Evolutionary conservation across 2,329 filamentous ascomycete species (phyloP), one percentile per base, ranked within the genome.

Genomic region (Dactylellina drechsleri): DNA sequence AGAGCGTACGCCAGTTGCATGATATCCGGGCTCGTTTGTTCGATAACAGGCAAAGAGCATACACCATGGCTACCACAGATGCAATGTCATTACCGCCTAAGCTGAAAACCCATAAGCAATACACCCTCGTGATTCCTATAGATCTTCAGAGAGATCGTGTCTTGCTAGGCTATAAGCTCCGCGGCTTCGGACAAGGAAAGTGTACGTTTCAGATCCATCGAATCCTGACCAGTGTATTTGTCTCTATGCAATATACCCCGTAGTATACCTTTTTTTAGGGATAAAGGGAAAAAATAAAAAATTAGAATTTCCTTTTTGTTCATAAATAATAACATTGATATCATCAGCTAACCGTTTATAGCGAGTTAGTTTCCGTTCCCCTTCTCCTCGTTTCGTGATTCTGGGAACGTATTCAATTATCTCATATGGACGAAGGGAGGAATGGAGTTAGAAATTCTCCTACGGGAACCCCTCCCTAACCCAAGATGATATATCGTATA

Each of bases 121-220:
- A 78, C 65, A 79, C 78, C 53, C 77, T 79, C 56, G 77, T 79
- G 49, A 66, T 79, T 28, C 78, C 78, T 43, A 41, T 79, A 49
- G 77, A 70, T 60, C 70, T 77, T 58, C 57, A 68, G 26, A 41
- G 59, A 49, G 66, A 76, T 52, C 66, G 68, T 5, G 70, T 79
- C 36, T 56, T 79, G 16, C 65, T 79, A 56, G 78, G 78, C 47
- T 78, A 78, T 52, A 79, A 79, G 64, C 77, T 77, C 56, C 77
- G 78, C 50, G 78, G 78, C 26, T 79, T 79, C 64, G 78, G 78
- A 8, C 56, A 72, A 47, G 78, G 78, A 18, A 79, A 79, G 73
- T 78, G 78, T 79, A 66, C 53, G 77, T 77, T 65, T 70, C 62
- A 66, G 68, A 73, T 73, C 54, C 58, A 43, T 57, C 41, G 45